Conservation (phyloP, 1,284 basidiomycete genomes). For the Sutorius eximius region DNA sequence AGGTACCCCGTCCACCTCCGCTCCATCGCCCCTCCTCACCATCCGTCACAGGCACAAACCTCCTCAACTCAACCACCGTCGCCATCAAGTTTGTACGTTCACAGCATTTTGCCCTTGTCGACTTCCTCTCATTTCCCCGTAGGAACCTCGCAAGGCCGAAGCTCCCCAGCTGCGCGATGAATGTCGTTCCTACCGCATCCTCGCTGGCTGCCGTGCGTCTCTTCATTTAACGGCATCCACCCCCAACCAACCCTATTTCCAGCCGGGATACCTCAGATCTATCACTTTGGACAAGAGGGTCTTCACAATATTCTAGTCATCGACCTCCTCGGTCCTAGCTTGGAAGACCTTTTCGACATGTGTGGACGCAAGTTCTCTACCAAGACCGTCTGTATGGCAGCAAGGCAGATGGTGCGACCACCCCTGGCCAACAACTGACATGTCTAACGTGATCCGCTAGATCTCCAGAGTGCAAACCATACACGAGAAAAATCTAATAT, state of each 20-base stretch:
- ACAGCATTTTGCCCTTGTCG: slow-evolving; percentile 1
- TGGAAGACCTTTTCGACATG: slow-evolving; percentile 98
- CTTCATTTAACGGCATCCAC: slow-evolving; percentile 5
- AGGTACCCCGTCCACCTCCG: slow-evolving; percentile 42
- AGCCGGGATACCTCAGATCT: slow-evolving; percentile 96
- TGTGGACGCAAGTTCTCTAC: slow-evolving; percentile 93
- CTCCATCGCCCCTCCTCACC: not conserved
- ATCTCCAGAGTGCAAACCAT: slow-evolving; percentile 96
- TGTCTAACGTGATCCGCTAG: slow-evolving; percentile 41
- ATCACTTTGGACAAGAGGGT: slow-evolving; percentile 98
- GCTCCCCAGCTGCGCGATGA: slow-evolving; percentile 97
- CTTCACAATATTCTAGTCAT: slow-evolving; percentile 97
- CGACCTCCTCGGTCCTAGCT: slow-evolving; percentile 94
- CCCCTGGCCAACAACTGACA: not conserved
- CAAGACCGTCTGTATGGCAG: slow-evolving; percentile 98
- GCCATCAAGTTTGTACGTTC: slow-evolving; percentile 94
- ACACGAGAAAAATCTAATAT: slow-evolving; percentile 98
- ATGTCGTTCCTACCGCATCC: slow-evolving; percentile 95
- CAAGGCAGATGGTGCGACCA: slow-evolving; percentile 88
- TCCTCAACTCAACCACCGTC: slow-evolving; percentile 83
- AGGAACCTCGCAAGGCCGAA: slow-evolving; percentile 98
- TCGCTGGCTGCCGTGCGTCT: slow-evolving; percentile 88
- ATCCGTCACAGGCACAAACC: slow-evolving; percentile 68
- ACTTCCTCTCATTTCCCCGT: slow-evolving; percentile 13
- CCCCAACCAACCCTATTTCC: slow-evolving; percentile 18